phyloP scores from a whole-genome alignment of 345 rosid species.

The Euphorbia lathyris region DNA sequence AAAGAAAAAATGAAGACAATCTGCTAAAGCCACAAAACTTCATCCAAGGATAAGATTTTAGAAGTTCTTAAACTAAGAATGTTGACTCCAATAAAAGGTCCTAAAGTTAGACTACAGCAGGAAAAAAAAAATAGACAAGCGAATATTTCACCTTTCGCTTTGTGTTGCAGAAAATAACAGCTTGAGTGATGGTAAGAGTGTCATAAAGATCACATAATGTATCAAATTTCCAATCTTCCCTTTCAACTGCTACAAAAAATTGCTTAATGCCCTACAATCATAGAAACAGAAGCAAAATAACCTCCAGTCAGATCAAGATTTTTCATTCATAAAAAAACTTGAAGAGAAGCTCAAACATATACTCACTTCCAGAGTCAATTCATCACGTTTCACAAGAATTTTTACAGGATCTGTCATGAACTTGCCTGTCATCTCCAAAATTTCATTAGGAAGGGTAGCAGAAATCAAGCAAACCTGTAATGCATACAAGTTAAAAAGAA shows the following conservation, averaged over 20 bases:
- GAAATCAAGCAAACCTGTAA: constrained; percentile 85
- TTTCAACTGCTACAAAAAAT: constrained; percentile 91
- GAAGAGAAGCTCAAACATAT: neutral
- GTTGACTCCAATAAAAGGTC: neutral
- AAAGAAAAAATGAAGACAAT: too few relatives aligned
- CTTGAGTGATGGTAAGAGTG: constrained; percentile 89
- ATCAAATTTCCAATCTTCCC: constrained; percentile 98
- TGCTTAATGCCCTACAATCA: constrained; percentile 85
- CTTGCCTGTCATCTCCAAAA: constrained; percentile 87
- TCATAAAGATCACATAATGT: constrained; percentile 94
- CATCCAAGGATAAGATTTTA: neutral
- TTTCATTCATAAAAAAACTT: neutral
- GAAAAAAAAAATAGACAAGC: neutral
- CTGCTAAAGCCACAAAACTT: neutral
- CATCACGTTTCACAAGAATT: constrained; percentile 98
- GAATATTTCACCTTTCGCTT: constrained; percentile 66
- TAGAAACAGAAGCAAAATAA: constrained; percentile 10
- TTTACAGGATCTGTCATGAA: constrained; percentile 97
- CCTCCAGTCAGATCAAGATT: constrained; percentile 1
- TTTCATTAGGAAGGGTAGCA: constrained; percentile 96
- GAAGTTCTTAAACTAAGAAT: neutral
- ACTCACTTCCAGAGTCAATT: constrained; percentile 86
- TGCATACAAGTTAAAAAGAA: neutral
- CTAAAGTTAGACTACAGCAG: neutral
- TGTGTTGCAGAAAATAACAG: constrained; percentile 98